phyloP scores from a whole-genome alignment of 305 asterid species.

The Caryopteris hybrid region DNA sequence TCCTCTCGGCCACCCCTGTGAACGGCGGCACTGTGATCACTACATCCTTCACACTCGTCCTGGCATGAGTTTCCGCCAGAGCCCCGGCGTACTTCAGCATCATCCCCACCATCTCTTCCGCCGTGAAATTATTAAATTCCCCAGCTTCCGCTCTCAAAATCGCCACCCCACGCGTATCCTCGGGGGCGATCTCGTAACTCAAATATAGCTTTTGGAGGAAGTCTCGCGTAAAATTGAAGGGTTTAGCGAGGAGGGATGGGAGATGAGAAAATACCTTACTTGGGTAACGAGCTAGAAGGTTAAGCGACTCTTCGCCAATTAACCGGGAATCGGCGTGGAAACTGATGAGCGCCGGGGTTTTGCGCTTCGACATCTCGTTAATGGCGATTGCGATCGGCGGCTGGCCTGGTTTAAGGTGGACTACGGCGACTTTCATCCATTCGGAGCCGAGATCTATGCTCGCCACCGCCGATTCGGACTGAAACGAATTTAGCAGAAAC shows the following conservation, averaged over 20 bases:
- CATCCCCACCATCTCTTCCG: constrained; percentile 94
- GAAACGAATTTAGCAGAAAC: constrained; percentile 30
- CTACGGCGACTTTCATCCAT: constrained; percentile 91
- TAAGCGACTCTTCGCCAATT: constrained; percentile 86
- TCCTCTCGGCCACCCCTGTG: constrained; percentile 86
- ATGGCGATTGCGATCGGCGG: constrained; percentile 91
- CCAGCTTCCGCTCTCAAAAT: constrained; percentile 44
- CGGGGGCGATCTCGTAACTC: constrained; percentile 43
- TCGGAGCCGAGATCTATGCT: constrained; percentile 99
- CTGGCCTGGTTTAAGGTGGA: constrained; percentile 90
- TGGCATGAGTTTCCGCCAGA: constrained; percentile 73
- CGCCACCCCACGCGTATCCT: constrained; percentile 46
- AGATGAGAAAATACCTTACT: constrained; percentile 72
- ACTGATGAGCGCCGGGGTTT: constrained; percentile 77
- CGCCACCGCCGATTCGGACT: constrained; percentile 78
- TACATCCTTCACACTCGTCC: constrained; percentile 66
- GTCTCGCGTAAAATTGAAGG: constrained; percentile 34
- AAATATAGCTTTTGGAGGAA: constrained; percentile 43
- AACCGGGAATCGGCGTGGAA: constrained; percentile 70
- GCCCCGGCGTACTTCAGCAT: constrained; percentile 61
- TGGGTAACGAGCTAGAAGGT: constrained; percentile 87
- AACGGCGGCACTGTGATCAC: constrained; percentile 92
- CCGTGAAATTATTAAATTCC: constrained; percentile 43
- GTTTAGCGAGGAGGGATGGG: constrained; percentile 61
- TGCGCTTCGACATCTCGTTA: constrained; percentile 97